Evolutionary conservation across 108 stramenopile genomes (phyloP), one percentile per base, ranked within the genome.

Genomic region (Mayamaea pseudoterrestris): DNA sequence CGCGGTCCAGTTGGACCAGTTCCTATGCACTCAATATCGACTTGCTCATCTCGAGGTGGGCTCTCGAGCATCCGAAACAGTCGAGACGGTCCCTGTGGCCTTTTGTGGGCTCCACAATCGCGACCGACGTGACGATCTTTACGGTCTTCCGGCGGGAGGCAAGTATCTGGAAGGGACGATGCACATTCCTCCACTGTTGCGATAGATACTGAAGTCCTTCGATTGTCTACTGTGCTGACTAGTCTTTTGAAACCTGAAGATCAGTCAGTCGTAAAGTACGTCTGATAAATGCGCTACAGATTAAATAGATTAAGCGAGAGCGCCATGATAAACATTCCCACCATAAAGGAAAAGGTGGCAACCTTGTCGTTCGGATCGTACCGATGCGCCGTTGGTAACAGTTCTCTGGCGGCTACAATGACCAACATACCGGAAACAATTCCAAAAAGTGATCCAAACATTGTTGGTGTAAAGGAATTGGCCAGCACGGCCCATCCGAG

Each of bases 391-490:
- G 93, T 94, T 17, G 93, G 95, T 4, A 96, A 41, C 26, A 96
- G 63, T 64, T 96, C 93, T 27, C 77, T 67, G 21, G 86, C 34
- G 29, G 73, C 60, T 49, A 96, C 93, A 20, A 69, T 63, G 7
- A 86, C 65, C 86, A 93, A 83, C 84, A 93, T 93, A 27, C 90
- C 90, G 1, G 74, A 65, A 3, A 89, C 86, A n/a, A 84, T 7
- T 8, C 80, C 86, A 71, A 93, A 93, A 23, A 93, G 44, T 6
- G 75, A 35, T 13, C 55, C 86, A 59, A 73, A 89, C 14, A 66
- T 54, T 2, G 35, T 30, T 22, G 73, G 53, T 14, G 53, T 44
- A 36, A 88, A 68, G 12, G 37, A 17, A 55, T 61, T 66, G n/a
- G 63, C 57, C 35, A 93, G 48, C 35, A 82, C 29, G 6, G 61